Evolutionary conservation across 139 green algal species (phyloP).

Genomic region (Bryopsis sp.): DNA sequence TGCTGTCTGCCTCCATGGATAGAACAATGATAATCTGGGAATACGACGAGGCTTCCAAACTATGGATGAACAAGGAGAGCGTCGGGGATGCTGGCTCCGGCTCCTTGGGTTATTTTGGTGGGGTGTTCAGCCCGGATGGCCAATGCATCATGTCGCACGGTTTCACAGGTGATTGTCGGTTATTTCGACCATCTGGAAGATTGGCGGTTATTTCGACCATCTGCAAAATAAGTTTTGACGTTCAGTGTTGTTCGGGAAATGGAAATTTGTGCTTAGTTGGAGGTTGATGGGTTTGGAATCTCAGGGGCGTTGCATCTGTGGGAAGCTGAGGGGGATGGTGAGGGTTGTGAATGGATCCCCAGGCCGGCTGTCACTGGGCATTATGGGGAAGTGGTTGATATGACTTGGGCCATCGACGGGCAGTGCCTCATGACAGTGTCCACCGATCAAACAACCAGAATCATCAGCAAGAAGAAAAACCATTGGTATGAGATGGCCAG

Average conservation of each 20-base stretch:
- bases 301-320: conserved; percentile 85
- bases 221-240: no score
- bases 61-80: conserved; percentile 78
- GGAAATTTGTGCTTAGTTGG: no score
- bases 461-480: conserved; percentile 2
- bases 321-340: conserved; percentile 23
- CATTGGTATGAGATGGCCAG: conserved; percentile 88
- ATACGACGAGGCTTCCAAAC: conserved; percentile 41
- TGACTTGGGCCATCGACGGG: conserved; percentile 48
- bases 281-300: no score
- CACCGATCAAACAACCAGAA: conserved; percentile 67
- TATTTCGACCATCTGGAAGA: no score
- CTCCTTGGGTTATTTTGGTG: conserved; percentile 68
- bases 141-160: conserved; percentile 70
- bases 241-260: no score
- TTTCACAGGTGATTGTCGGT: conserved; percentile 51
- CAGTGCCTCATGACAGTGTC: conserved; percentile 56
- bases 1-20: conserved; percentile 91
- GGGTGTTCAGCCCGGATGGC: conserved; percentile 48
- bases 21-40: conserved; percentile 90
- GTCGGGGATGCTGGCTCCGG: conserved; percentile 76
- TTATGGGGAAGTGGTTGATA: conserved; percentile 63
- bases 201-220: no score
- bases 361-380: conserved; percentile 68
- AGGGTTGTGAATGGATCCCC: conserved; percentile 46